A percentile compares a stretch with the other conserved stretches of the same genome.
phyloP scores from a whole-genome alignment of 306 rosid species.

The Castanea crenata region DNA sequence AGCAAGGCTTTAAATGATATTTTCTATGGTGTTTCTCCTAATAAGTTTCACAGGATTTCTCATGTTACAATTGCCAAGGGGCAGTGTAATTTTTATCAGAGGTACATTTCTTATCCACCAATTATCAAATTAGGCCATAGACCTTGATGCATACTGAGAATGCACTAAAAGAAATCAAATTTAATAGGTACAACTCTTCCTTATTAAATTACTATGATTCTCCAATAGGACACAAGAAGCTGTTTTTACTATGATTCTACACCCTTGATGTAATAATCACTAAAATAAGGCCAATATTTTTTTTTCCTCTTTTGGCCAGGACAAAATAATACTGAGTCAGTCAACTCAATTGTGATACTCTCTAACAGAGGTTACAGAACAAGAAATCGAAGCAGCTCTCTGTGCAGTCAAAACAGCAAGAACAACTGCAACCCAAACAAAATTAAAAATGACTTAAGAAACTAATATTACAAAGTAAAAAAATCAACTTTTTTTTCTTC shows the following conservation, averaged over 20 bases:
- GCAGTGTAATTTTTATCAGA: too few species aligned
- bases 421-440: constrained; percentile 48
- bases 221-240: not conserved
- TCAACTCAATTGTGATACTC: not conserved
- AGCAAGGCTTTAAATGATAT: too few species aligned
- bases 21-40: too few species aligned
- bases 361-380: constrained; percentile 48
- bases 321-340: not conserved
- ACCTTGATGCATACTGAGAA: not conserved
- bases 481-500: not conserved
- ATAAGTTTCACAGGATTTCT: too few species aligned
- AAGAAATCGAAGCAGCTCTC: constrained; percentile 48
- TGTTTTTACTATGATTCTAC: not conserved
- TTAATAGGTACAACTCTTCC: not conserved
- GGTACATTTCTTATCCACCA: not conserved
- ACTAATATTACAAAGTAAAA: not conserved
- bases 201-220: not conserved
- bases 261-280: not conserved
- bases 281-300: not conserved
- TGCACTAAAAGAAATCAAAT: not conserved
- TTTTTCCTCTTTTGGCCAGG: too few species aligned
- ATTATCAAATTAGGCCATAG: not conserved
- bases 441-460: not conserved
- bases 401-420: constrained; percentile 59
- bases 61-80: too few species aligned